A percentile compares a stretch with the other conserved stretches of the same genome.
phyloP scores from a whole-genome alignment of 139 green algal genomes.

The Astrephomene gubernaculifera region DNA sequence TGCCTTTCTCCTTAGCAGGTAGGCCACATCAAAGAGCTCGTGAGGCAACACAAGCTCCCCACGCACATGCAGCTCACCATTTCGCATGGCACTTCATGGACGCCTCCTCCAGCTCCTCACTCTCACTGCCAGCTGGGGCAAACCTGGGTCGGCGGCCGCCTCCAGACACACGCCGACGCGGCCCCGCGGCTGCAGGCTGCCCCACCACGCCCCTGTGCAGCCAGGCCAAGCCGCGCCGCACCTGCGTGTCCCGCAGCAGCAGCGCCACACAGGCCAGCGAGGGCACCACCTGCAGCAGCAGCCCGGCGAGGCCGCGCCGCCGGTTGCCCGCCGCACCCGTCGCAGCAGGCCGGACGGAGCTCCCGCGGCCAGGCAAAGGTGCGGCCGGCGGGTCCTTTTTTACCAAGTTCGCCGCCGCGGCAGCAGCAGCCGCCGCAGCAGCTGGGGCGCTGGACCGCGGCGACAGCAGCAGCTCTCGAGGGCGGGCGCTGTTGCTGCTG shows the following conservation, averaged over 20 bases:
- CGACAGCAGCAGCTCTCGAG: neutral
- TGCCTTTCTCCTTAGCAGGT: neutral
- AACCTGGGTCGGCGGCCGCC: neutral
- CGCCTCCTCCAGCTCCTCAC: neutral
- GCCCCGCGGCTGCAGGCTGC: no score
- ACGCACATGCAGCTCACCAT: neutral
- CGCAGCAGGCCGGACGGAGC: no score
- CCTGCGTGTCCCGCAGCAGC: neutral
- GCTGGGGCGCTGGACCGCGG: no score
- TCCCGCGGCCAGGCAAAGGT: neutral
- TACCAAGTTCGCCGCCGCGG: neutral
- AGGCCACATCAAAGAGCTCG: neutral
- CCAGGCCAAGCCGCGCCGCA: neutral
- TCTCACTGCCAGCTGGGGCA: neutral
- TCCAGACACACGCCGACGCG: neutral
- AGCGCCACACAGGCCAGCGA: slow-evolving; percentile 17
- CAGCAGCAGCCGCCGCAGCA: neutral
- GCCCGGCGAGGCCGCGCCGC: neutral
- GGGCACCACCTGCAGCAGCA: slow-evolving; percentile 7
- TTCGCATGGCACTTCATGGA: neutral
- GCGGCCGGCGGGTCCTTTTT: neutral
- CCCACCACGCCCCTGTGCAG: neutral
- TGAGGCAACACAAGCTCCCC: neutral
- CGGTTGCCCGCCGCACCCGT: neutral
- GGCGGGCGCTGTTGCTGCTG: neutral